Percentiles rank a stretch among this genome's conserved stretches.
Conservation (phyloP, 2,329 filamentous ascomycete species). For the Ramularia collo-cygni region DNA sequence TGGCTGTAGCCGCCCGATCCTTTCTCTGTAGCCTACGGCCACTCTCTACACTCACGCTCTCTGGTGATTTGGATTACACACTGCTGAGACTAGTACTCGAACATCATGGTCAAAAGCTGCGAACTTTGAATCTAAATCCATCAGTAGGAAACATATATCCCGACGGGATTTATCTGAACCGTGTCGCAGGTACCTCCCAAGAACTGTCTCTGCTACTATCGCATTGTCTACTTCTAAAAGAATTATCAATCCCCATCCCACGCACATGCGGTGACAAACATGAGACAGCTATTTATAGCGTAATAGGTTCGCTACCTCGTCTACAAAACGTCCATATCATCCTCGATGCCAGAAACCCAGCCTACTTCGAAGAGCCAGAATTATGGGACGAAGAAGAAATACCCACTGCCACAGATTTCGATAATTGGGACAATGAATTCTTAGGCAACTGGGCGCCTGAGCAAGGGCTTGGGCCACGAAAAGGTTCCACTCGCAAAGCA, state of each 20-base stretch:
- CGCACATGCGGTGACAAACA: not conserved
- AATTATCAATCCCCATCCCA: not conserved
- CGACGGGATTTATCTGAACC: not conserved
- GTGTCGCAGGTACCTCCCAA: not conserved
- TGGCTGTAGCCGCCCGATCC: not conserved
- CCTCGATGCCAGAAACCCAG: constrained; percentile 1
- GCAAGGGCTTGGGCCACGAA: constrained; percentile 1
- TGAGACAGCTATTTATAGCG: not conserved
- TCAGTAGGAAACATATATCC: not conserved
- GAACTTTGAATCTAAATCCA: not conserved
- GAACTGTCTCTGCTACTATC: not conserved
- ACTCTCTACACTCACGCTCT: not conserved
- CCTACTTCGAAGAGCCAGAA: not conserved
- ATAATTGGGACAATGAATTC: constrained; percentile 1
- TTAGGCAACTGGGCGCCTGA: not conserved
- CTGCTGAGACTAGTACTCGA: not conserved
- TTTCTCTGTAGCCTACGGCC: constrained; percentile 1
- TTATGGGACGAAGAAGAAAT: not conserved
- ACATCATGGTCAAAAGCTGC: not conserved
- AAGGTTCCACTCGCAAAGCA: not conserved
- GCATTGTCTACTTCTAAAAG: not conserved
- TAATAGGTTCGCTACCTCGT: not conserved
- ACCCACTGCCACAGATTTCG: not conserved
- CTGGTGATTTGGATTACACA: not conserved
- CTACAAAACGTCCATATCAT: constrained; percentile 1